Percentiles rank a stretch among this genome's conserved stretches.
Evolutionary conservation across 306 rosid genomes (phyloP).

Genomic region (Cucurbita maxima): DNA sequence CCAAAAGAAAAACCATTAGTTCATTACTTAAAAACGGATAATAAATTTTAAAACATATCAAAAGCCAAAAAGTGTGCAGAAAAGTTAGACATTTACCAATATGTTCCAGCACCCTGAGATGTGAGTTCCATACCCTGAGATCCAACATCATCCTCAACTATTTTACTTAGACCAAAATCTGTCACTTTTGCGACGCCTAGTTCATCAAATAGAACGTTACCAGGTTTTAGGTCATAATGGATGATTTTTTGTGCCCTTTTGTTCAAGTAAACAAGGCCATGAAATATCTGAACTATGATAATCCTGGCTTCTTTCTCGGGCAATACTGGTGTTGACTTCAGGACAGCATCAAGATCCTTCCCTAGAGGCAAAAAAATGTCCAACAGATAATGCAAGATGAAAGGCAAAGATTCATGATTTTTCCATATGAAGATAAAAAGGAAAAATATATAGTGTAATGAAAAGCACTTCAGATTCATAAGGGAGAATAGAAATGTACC

Average conservation of each 20-base stretch:
- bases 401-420: neutral
- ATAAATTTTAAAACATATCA: neutral
- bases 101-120: slow-evolving; percentile 99
- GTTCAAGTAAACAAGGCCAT: slow-evolving; percentile 87
- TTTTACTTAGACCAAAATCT: slow-evolving; percentile 99
- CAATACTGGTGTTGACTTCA: slow-evolving; percentile 76
- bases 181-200: slow-evolving; percentile 95
- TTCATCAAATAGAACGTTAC: slow-evolving; percentile 92
- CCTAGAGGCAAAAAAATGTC: slow-evolving; percentile 29
- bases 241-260: slow-evolving; percentile 84
- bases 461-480: neutral
- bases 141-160: slow-evolving; percentile 94
- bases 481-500: slow-evolving; percentile 29
- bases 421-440: neutral
- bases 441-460: neutral
- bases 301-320: slow-evolving; percentile 95
- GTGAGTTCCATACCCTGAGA: slow-evolving; percentile 99
- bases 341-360: slow-evolving; percentile 95
- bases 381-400: neutral
- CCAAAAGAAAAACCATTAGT: neutral
- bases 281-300: slow-evolving; percentile 80
- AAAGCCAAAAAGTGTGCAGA: slow-evolving; percentile 3
- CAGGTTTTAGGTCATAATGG: slow-evolving; percentile 97
- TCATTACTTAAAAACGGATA: neutral
- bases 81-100: slow-evolving; percentile 56